Conservation (phyloP, 352 stramenopile genomes). For the Phytophthora ramorum region DNA sequence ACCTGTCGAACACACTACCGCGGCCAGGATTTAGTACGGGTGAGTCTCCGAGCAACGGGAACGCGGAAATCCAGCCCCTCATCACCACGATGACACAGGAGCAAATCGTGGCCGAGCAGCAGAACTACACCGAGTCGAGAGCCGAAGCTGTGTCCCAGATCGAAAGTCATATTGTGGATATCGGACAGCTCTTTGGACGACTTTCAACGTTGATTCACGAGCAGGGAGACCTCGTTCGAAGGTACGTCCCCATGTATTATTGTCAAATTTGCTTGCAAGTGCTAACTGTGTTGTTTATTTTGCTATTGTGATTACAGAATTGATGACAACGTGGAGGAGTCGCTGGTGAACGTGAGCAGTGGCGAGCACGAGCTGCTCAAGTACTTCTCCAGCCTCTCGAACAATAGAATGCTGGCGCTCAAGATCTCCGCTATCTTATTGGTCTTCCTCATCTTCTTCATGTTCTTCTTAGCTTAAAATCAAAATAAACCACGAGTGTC, state of each 20-base stretch:
- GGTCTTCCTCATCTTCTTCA: constrained; percentile 90
- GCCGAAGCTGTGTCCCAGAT: constrained; percentile 85
- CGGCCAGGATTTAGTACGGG: constrained; percentile 45
- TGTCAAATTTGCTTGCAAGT: not conserved
- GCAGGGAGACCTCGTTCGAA: constrained; percentile 81
- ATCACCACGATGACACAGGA: constrained; percentile 80
- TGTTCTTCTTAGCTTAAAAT: constrained; percentile 88
- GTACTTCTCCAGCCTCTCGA: constrained; percentile 86
- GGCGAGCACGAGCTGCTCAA: constrained; percentile 87
- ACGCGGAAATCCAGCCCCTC: constrained; percentile 66
- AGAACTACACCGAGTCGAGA: constrained; percentile 79
- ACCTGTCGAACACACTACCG: constrained; percentile 60
- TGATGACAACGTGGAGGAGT: constrained; percentile 87
- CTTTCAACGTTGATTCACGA: constrained; percentile 85
- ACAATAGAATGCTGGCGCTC: constrained; percentile 88
- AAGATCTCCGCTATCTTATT: constrained; percentile 90
- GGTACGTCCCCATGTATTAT: constrained; percentile 39
- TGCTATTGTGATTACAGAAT: constrained; percentile 55
- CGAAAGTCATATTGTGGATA: constrained; percentile 88
- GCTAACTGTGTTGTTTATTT: constrained; percentile 8
- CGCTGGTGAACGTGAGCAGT: constrained; percentile 73
- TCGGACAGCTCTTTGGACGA: constrained; percentile 82
- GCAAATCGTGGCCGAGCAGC: constrained; percentile 78
- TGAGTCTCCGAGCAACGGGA: constrained; percentile 33
- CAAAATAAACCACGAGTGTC: constrained; percentile 33